These are phyloP conservation scores for Isoetes engelmannii DNA, from an alignment of 83 land plant genomes.

Conservation along the genomic window DNA sequence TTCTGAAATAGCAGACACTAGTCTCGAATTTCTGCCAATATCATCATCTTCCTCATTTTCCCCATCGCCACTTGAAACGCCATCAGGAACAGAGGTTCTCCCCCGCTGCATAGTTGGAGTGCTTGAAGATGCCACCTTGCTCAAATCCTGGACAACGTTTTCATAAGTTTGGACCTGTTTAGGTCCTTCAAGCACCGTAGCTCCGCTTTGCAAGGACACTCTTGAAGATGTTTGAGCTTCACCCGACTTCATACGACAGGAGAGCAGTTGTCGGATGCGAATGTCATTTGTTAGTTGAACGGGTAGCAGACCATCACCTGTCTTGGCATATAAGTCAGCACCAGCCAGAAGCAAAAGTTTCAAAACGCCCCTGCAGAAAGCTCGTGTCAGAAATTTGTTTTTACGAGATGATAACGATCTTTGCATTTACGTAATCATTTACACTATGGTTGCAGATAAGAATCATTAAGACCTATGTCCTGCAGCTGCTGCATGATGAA, in stretches of 20 bases:
- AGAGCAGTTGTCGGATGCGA: slow-evolving; percentile 15
- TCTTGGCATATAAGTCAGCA: slow-evolving; percentile 28
- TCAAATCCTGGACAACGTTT: slow-evolving; percentile 10
- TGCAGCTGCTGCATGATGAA: slow-evolving; percentile 31
- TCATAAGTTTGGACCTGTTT: background rate
- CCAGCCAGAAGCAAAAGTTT: slow-evolving; percentile 29
- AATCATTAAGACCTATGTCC: slow-evolving; percentile 19
- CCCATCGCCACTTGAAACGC: no score
- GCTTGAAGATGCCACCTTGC: background rate
- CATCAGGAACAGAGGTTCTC: background rate
- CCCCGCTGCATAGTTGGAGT: background rate
- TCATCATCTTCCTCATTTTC: no score
- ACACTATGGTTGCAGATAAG: no score
- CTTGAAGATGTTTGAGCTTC: slow-evolving; percentile 6
- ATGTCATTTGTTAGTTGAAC: slow-evolving; percentile 24
- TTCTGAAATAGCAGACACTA: no score
- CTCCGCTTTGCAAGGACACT: background rate
- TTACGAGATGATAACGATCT: no score
- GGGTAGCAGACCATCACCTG: slow-evolving; percentile 23
- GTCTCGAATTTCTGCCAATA: no score
- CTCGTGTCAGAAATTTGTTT: no score
- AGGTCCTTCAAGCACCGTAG: background rate
- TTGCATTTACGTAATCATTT: no score
- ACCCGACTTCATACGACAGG: slow-evolving; percentile 17
- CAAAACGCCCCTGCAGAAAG: slow-evolving; percentile 15